Conservation (phyloP, 225 moss, liverwort and hornwort species). For the Rhytidiadelphus loreus region DNA sequence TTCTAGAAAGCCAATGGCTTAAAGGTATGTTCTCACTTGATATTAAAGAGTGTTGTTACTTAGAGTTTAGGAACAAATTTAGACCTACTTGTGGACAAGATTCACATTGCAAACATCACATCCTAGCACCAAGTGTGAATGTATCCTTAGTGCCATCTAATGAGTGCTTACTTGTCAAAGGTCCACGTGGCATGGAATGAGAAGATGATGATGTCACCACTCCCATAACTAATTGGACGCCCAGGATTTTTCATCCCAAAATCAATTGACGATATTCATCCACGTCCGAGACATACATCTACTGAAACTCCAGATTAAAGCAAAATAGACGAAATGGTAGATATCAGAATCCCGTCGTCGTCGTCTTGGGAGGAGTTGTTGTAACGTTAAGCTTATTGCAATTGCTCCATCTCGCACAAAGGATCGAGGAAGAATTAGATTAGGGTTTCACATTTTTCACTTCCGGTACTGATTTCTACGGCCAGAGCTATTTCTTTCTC, state of each 20-base stretch:
- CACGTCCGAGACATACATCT: neutral
- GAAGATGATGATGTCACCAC: neutral
- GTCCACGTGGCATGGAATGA: neutral
- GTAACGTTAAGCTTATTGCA: too few species aligned
- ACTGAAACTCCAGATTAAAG: rapidly evolving
- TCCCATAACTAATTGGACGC: neutral
- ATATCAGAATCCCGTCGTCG: neutral
- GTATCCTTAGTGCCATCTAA: neutral
- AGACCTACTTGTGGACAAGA: too few species aligned
- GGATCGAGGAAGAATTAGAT: neutral
- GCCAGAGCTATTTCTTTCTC: neutral
- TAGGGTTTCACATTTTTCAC: neutral
- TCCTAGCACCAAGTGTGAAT: too few species aligned
- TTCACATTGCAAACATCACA: too few species aligned
- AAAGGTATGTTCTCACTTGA: too few species aligned
- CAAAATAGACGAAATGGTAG: neutral
- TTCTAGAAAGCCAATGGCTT: too few species aligned
- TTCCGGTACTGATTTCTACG: neutral
- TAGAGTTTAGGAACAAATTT: too few species aligned
- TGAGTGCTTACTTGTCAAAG: neutral
- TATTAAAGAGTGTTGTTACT: too few species aligned
- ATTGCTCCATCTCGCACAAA: neutral
- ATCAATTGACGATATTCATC: neutral
- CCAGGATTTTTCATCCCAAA: neutral
- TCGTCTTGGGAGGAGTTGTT: neutral